A percentile compares a stretch with the other conserved stretches of the same genome.
Evolutionary conservation across 305 asterid genomes (phyloP).

Genomic region (Vinca major): DNA sequence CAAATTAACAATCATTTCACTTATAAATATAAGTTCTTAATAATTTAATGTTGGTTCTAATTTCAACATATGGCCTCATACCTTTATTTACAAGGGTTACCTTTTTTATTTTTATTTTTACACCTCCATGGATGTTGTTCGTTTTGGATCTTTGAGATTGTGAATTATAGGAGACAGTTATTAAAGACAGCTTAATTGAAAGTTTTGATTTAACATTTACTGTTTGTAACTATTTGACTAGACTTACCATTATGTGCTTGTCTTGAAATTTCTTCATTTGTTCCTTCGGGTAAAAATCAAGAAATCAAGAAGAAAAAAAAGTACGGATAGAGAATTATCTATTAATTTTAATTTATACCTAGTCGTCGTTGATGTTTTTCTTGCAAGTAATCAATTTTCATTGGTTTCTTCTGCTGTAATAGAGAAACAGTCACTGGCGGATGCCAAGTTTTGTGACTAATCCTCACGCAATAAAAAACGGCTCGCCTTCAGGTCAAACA

Average conservation of each 20-base stretch:
- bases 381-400: slow-evolving; percentile 1
- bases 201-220: background rate
- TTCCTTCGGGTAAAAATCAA: background rate
- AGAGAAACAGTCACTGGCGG: slow-evolving; percentile 94
- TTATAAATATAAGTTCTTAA: background rate
- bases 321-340: too few relatives aligned
- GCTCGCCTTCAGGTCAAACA: slow-evolving; percentile 39
- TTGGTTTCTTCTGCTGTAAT: slow-evolving; percentile 16
- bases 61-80: background rate
- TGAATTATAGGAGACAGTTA: background rate
- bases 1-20: background rate
- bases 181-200: background rate
- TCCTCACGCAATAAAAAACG: slow-evolving; percentile 45
- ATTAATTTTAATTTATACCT: background rate
- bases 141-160: background rate
- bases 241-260: background rate
- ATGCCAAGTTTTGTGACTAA: slow-evolving; percentile 43
- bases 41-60: background rate
- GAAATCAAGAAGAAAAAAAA: background rate
- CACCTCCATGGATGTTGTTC: background rate
- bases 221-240: too few relatives aligned
- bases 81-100: background rate
- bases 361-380: background rate
- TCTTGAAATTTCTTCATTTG: background rate
- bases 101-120: too few relatives aligned